Conservation (phyloP, 2,329 filamentous ascomycete species). For the Pseudogymnoascus sp. region DNA sequence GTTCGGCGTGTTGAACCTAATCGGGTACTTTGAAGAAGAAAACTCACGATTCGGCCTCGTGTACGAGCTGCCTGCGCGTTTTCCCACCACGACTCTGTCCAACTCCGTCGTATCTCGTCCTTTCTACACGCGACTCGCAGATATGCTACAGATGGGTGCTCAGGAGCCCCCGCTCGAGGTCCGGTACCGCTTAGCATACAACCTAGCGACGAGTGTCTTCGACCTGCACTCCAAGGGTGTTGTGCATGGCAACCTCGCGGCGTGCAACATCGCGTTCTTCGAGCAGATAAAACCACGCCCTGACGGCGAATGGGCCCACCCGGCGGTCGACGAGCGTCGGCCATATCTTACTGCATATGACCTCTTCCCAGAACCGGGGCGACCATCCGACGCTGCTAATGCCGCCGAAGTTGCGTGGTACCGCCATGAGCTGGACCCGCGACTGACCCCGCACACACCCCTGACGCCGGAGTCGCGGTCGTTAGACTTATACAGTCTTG, state of each 20-base stretch:
- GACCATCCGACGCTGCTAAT: constrained; percentile 58
- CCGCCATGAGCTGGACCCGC: constrained; percentile 60
- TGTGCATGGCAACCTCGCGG: constrained; percentile 63
- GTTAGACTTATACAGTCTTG: constrained; percentile 66
- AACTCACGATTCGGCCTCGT: constrained; percentile 66
- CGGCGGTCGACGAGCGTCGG: neutral
- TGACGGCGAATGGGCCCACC: constrained; percentile 20
- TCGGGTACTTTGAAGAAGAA: constrained; percentile 71
- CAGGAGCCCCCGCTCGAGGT: constrained; percentile 64
- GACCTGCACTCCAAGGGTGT: constrained; percentile 65
- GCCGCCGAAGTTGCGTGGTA: constrained; percentile 33
- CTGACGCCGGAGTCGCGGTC: constrained; percentile 50
- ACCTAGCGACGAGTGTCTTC: constrained; percentile 65
- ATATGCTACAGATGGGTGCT: constrained; percentile 41
- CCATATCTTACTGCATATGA: constrained; percentile 27
- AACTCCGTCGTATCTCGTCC: constrained; percentile 36
- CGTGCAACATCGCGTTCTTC: constrained; percentile 62
- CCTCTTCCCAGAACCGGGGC: constrained; percentile 19
- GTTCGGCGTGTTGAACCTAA: constrained; percentile 51
- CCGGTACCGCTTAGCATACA: constrained; percentile 68
- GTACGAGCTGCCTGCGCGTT: constrained; percentile 64
- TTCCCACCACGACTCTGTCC: constrained; percentile 45
- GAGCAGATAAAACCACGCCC: constrained; percentile 24
- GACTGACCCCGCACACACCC: constrained; percentile 43
- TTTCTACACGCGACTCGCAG: constrained; percentile 40